phyloP scores from a whole-genome alignment of 139 green algal species.

The Chlorella vulgaris region DNA sequence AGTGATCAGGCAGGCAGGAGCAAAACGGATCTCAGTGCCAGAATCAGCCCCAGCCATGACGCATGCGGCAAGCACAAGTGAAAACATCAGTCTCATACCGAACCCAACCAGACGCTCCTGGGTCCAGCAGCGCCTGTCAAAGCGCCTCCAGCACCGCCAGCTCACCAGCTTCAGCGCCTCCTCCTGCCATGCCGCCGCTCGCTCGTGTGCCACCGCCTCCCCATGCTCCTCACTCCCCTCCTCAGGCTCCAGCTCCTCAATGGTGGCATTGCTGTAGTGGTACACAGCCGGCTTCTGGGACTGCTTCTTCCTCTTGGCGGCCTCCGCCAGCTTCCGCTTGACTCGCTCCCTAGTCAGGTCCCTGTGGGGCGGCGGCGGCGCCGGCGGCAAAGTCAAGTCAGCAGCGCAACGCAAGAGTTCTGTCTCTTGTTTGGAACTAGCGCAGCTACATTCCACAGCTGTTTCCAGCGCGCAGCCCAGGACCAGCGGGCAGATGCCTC shows the following conservation, averaged over 20 bases:
- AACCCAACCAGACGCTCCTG: too few species aligned
- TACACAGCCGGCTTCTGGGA: neutral
- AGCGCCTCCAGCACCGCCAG: neutral
- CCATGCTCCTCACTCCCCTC: neutral
- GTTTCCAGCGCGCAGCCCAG: too few species aligned
- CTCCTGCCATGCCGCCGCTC: constrained; percentile 12
- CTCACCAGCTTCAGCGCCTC: constrained; percentile 1
- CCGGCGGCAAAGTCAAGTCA: too few species aligned
- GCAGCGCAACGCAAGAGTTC: too few species aligned
- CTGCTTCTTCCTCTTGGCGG: neutral
- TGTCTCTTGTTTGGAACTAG: too few species aligned
- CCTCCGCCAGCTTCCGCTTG: neutral
- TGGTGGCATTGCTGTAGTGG: constrained; percentile 1
- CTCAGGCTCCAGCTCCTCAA: constrained; percentile 21
- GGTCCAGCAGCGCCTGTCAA: neutral
- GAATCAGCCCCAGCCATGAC: too few species aligned
- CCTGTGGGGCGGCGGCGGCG: too few species aligned
- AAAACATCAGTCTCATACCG: too few species aligned
- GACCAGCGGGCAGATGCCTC: too few species aligned
- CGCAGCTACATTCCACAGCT: too few species aligned
- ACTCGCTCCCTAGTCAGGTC: neutral
- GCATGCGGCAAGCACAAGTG: too few species aligned
- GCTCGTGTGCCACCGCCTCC: constrained; percentile 14
- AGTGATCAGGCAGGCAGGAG: neutral
- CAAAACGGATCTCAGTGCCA: too few species aligned